These are phyloP conservation scores for Nidularia pulvinata DNA, from an alignment of 768 basidiomycete genomes.

Conservation along the genomic window DNA sequence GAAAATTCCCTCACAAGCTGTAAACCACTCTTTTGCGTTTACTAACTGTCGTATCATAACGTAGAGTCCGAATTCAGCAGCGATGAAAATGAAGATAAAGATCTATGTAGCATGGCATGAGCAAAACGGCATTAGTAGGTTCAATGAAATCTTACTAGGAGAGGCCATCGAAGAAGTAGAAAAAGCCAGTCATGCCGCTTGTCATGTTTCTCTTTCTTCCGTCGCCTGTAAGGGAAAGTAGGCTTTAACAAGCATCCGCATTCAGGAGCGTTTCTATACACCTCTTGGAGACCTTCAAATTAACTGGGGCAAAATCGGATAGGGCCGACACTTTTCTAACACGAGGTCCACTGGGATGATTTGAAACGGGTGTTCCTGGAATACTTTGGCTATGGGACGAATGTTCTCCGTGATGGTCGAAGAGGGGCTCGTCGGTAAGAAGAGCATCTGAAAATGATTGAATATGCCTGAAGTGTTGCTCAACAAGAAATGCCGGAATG, in stretches of 20 bases:
- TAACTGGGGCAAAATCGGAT: slow-evolving; percentile 90
- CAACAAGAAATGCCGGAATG: not conserved
- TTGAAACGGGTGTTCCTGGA: slow-evolving; percentile 32
- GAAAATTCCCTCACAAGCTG: slow-evolving; percentile 63
- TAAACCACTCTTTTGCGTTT: slow-evolving; percentile 91
- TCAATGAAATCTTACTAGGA: slow-evolving; percentile 54
- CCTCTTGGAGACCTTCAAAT: slow-evolving; percentile 74
- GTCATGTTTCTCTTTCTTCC: slow-evolving; percentile 32
- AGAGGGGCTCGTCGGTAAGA: slow-evolving; percentile 51
- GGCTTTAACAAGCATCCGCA: too few relatives aligned
- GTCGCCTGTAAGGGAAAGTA: slow-evolving; percentile 13
- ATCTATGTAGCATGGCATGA: slow-evolving; percentile 36
- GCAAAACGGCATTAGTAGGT: not conserved
- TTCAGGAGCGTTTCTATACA: slow-evolving; percentile 20
- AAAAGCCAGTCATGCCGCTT: slow-evolving; percentile 74
- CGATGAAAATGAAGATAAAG: slow-evolving; percentile 84
- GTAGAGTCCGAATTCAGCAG: slow-evolving; percentile 83
- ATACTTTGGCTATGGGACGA: slow-evolving; percentile 33
- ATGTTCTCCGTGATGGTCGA: slow-evolving; percentile 28
- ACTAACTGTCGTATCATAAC: slow-evolving; percentile 90
- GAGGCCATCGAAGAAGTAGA: slow-evolving; percentile 82
- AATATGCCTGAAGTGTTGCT: slow-evolving; percentile 39
- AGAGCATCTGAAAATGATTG: slow-evolving; percentile 80
- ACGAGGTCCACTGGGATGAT: slow-evolving; percentile 28
- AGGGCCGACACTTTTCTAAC: slow-evolving; percentile 82